These are phyloP conservation scores for Tuber melanosporum DNA, from an alignment of 495 filamentous ascomycete genomes.

Conservation along the genomic window DNA sequence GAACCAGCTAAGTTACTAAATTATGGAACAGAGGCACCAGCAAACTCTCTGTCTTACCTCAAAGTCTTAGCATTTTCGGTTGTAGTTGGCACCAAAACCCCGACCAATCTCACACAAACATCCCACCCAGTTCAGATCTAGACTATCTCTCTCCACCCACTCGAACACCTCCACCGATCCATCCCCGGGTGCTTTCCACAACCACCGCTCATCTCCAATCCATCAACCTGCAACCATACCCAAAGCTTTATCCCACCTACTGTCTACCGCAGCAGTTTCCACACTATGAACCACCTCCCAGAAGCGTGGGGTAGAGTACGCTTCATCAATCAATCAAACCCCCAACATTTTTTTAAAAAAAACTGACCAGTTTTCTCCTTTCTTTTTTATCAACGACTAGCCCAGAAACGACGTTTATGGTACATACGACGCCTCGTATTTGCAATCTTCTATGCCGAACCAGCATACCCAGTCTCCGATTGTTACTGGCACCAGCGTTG, in stretches of 20 bases:
- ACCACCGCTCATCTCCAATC: neutral
- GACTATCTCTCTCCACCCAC: neutral
- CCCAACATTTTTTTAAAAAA: slow-evolving; percentile 25
- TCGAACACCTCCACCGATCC: neutral
- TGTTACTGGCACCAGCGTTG: slow-evolving; percentile 91
- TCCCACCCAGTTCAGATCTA: neutral
- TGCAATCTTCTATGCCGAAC: slow-evolving; percentile 58
- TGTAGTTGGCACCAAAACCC: neutral
- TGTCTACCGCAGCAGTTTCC: neutral
- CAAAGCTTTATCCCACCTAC: neutral
- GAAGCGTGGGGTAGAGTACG: slow-evolving; percentile 95
- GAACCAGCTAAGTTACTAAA: neutral
- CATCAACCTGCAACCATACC: neutral
- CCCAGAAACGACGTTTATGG: slow-evolving; percentile 95
- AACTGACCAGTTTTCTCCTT: slow-evolving; percentile 22
- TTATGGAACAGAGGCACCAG: no score
- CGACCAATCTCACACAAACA: neutral
- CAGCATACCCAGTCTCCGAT: slow-evolving; percentile 82
- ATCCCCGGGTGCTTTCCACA: neutral
- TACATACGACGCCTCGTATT: slow-evolving; percentile 77
- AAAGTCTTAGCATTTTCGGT: neutral
- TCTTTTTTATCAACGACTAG: slow-evolving; percentile 48
- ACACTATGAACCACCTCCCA: slow-evolving; percentile 83
- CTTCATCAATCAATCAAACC: slow-evolving; percentile 22
- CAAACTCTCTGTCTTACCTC: neutral